A percentile compares a stretch with the other conserved stretches of the same genome.
Evolutionary conservation across 129 eudicot genomes (phyloP).

Genomic region (Flaveria brownii): DNA sequence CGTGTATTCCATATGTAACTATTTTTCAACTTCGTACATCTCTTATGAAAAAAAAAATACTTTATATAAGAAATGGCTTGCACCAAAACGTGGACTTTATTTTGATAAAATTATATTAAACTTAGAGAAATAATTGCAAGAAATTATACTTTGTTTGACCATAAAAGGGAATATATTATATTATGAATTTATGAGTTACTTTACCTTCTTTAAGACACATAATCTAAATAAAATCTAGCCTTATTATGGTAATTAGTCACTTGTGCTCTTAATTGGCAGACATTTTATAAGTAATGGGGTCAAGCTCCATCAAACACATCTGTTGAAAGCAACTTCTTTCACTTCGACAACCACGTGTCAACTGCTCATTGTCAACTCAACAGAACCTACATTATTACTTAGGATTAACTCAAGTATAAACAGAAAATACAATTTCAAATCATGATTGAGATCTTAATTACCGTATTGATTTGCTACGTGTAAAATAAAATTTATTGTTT

Average conservation of each 20-base stretch:
- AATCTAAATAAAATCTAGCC: constrained; percentile 9
- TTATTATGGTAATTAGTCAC: constrained; percentile 14
- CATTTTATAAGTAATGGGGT: constrained; percentile 1
- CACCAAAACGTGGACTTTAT: background rate
- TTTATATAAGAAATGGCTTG: too few species aligned
- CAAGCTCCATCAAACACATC: constrained; percentile 3
- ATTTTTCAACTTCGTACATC: too few species aligned
- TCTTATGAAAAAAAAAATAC: too few species aligned
- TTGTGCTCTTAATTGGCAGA: constrained; percentile 15
- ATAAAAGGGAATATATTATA: background rate
- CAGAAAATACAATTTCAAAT: background rate
- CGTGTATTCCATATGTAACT: too few species aligned
- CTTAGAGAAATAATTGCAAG: background rate
- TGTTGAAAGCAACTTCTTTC: constrained; percentile 9
- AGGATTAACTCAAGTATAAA: background rate
- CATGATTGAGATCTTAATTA: constrained; percentile 11
- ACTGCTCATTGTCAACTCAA: constrained; percentile 11
- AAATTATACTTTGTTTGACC: constrained; percentile 12
- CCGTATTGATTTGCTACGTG: background rate
- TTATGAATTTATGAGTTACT: background rate
- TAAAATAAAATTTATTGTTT: background rate
- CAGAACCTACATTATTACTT: constrained; percentile 6
- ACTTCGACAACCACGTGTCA: constrained; percentile 16
- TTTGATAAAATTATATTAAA: background rate
- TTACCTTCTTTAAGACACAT: constrained; percentile 4